phyloP scores from a whole-genome alignment of 345 rosid species.

The Boechera stricta region DNA sequence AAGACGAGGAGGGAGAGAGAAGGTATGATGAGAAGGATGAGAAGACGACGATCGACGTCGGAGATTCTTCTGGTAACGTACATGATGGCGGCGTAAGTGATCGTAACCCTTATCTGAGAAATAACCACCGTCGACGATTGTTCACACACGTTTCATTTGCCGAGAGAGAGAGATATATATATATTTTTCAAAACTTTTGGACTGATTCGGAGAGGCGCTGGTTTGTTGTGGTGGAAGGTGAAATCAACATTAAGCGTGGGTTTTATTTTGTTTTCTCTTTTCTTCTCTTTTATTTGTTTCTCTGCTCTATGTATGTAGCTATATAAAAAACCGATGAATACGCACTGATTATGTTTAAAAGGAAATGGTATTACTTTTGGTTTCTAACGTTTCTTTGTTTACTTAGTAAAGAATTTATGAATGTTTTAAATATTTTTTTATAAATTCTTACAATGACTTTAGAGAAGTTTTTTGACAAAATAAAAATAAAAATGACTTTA shows the following conservation, averaged over 20 bases:
- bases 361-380: not conserved
- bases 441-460: not conserved
- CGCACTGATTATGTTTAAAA: not conserved
- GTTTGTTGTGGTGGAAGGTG: conserved; percentile 46
- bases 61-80: conserved; percentile 40
- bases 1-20: conserved; percentile 45
- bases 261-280: not conserved
- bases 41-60: conserved; percentile 59
- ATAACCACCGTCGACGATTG: not conserved
- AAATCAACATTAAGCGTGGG: conserved; percentile 42
- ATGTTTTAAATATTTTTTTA: not conserved
- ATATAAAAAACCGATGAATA: not conserved
- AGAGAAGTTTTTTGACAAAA: not conserved
- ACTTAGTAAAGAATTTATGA: not conserved
- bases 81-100: conserved; percentile 28
- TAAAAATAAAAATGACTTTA: not conserved
- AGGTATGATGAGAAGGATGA: conserved; percentile 44
- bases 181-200: not conserved
- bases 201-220: conserved; percentile 26
- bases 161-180: not conserved
- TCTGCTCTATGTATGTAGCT: too few relatives aligned
- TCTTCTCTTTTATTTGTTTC: not conserved
- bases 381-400: not conserved
- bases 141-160: conserved; percentile 5
- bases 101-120: conserved; percentile 12